A percentile compares a stretch with the other conserved stretches of the same genome.
These are phyloP conservation scores for Scedosporium aurantiacum DNA, from an alignment of 2,329 filamentous ascomycete genomes.

Conservation along the genomic window DNA sequence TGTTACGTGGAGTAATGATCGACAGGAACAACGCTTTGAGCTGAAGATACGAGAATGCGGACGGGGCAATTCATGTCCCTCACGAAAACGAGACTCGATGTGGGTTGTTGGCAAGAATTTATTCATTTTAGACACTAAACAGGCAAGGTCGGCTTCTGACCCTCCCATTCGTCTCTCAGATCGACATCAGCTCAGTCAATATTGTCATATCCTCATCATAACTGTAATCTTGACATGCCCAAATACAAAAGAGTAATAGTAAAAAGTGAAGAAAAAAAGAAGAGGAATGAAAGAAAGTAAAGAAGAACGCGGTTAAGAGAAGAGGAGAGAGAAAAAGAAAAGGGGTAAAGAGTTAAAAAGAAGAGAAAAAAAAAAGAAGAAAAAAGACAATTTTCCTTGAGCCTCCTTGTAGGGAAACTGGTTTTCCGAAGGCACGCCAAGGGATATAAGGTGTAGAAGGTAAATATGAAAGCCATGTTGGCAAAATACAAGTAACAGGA, in stretches of 20 bases:
- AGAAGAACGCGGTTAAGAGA: background rate
- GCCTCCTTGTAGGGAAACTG: background rate
- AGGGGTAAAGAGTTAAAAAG: conserved; percentile 9
- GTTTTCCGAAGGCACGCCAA: conserved; percentile 7
- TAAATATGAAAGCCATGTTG: conserved; percentile 1
- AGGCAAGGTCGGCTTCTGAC: background rate
- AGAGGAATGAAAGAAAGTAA: background rate
- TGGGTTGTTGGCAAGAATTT: background rate
- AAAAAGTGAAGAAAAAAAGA: background rate
- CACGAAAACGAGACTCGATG: too few species aligned
- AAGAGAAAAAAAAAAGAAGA: too few species aligned
- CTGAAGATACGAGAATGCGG: background rate
- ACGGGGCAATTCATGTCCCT: too few species aligned
- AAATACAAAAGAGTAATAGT: background rate
- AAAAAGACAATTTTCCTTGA: conserved; percentile 5
- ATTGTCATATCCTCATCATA: conserved; percentile 4
- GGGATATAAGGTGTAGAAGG: conserved; percentile 3
- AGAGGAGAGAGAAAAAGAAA: conserved; percentile 8
- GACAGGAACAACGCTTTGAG: background rate
- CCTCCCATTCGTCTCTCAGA: background rate
- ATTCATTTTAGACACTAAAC: background rate
- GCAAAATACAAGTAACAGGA: conserved; percentile 9
- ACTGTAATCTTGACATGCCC: background rate
- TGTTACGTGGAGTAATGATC: background rate
- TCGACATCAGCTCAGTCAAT: background rate